These are phyloP conservation scores for Xerocomellus intermedius DNA, from an alignment of 768 basidiomycete species.

Conservation along the genomic window DNA sequence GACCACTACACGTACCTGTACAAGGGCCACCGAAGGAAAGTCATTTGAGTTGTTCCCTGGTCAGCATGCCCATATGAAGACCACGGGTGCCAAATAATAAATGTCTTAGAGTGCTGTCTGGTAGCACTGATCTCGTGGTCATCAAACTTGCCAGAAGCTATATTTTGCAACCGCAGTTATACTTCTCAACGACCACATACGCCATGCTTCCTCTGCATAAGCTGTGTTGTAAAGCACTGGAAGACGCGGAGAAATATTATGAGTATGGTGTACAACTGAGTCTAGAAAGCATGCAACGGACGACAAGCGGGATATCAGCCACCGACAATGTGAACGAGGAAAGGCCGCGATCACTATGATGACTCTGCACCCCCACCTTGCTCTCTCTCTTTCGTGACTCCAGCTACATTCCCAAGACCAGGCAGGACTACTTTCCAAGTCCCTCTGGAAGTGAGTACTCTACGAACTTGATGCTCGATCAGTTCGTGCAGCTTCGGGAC, in stretches of 20 bases:
- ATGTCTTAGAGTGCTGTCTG: not conserved
- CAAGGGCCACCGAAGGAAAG: not conserved
- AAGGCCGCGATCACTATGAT: not conserved
- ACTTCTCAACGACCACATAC: not conserved
- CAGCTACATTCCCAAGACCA: slow-evolving; percentile 46
- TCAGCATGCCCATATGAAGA: not conserved
- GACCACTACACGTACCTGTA: not conserved
- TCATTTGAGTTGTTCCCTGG: not conserved
- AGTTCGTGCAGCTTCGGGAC: slow-evolving; percentile 97
- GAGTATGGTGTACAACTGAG: slow-evolving; percentile 2
- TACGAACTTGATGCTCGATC: slow-evolving; percentile 80
- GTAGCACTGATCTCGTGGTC: not conserved
- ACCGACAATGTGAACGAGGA: not conserved
- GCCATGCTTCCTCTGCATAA: not conserved
- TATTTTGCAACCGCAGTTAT: not conserved
- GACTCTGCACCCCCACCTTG: not conserved
- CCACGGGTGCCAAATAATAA: not conserved
- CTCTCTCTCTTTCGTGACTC: slow-evolving; percentile 30
- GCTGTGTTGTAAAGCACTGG: not conserved
- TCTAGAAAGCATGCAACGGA: slow-evolving; percentile 5
- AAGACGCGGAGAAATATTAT: not conserved
- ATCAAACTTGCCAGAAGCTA: not conserved
- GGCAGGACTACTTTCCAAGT: slow-evolving; percentile 71
- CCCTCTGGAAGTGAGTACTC: slow-evolving; percentile 54
- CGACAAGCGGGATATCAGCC: not conserved